These are phyloP conservation scores for Microglena sp. DNA, from an alignment of 139 green algal genomes.

Conservation along the genomic window DNA sequence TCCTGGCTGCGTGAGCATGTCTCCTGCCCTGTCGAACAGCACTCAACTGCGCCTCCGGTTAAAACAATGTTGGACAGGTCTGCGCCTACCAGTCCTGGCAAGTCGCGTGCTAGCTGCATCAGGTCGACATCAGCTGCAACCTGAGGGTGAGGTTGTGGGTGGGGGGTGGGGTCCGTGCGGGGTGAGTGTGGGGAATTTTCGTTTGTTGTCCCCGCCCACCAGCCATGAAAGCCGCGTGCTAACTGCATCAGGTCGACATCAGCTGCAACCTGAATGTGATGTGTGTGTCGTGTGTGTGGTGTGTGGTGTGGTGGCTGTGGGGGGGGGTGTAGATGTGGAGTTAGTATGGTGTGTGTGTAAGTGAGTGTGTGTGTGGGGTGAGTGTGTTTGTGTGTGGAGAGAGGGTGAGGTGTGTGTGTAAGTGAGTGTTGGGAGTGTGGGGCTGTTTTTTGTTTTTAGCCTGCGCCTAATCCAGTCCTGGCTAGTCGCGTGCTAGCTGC, in stretches of 20 bases:
- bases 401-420: too few relatives aligned
- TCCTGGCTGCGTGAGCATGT: slow-evolving; percentile 38
- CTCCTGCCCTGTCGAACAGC: slow-evolving; percentile 44
- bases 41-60: slow-evolving; percentile 85
- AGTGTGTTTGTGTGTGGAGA: too few relatives aligned
- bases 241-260: slow-evolving; percentile 84
- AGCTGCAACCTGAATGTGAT: slow-evolving; percentile 37
- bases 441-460: too few relatives aligned
- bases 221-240: too few relatives aligned
- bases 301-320: too few relatives aligned
- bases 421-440: too few relatives aligned
- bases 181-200: not conserved
- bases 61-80: slow-evolving; percentile 92
- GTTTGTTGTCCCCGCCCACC: slow-evolving; percentile 78
- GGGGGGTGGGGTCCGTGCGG: not conserved
- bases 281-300: too few relatives aligned
- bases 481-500: too few relatives aligned
- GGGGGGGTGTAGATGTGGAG: too few relatives aligned
- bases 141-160: not conserved
- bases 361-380: too few relatives aligned
- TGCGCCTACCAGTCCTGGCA: slow-evolving; percentile 81
- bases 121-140: slow-evolving; percentile 75
- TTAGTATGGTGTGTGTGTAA: too few relatives aligned
- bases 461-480: too few relatives aligned
- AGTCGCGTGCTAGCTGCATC: slow-evolving; percentile 75